A percentile compares a stretch with the other conserved stretches of the same genome.
phyloP scores from a whole-genome alignment of 306 rosid genomes.

The Quercus variabilis region DNA sequence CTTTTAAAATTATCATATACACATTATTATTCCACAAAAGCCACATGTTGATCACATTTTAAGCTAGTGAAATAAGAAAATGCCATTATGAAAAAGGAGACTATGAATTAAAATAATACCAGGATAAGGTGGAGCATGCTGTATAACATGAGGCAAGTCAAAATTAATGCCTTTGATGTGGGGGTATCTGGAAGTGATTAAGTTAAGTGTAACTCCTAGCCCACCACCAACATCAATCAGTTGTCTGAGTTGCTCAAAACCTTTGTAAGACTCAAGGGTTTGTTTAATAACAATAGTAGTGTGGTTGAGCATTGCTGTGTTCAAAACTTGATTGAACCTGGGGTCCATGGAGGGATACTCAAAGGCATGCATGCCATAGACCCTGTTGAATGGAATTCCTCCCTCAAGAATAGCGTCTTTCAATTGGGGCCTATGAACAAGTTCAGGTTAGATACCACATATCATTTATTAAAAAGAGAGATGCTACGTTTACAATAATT shows the following conservation, averaged over 20 bases:
- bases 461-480: no score
- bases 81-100: background rate
- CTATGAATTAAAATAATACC: background rate
- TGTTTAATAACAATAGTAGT: background rate
- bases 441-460: background rate
- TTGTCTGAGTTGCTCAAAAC: background rate
- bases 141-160: background rate
- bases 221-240: background rate
- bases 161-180: conserved; percentile 3
- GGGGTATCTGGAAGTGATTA: conserved; percentile 1
- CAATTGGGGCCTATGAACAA: background rate
- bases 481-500: no score
- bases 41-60: no score
- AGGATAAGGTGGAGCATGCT: conserved; percentile 10
- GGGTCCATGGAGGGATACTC: conserved; percentile 16
- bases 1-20: background rate
- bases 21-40: no score
- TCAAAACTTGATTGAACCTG: conserved; percentile 19
- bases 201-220: background rate
- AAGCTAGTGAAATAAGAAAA: no score
- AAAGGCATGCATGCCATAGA: conserved; percentile 5
- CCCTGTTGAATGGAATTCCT: conserved; percentile 26
- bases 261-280: background rate
- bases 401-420: conserved; percentile 22
- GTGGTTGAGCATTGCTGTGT: conserved; percentile 20